Conservation (phyloP, 176 grass and related monocot species). For the Zoysia pacifica region DNA sequence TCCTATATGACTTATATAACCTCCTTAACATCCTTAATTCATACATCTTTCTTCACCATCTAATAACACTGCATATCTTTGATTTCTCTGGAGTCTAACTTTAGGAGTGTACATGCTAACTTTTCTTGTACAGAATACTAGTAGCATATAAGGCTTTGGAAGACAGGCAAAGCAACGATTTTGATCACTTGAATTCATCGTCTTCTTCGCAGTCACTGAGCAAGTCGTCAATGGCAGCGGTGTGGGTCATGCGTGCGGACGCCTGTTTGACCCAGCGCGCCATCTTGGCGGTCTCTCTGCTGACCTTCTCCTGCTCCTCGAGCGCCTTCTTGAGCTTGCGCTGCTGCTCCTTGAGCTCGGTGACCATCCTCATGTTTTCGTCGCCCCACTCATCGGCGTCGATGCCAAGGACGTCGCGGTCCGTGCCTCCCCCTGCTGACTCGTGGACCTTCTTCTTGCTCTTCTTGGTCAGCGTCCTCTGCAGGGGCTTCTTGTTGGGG, state of each 20-base stretch:
- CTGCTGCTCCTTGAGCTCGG: slow-evolving; percentile 72
- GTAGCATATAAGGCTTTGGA: background rate
- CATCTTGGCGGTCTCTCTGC: slow-evolving; percentile 78
- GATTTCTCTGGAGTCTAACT: background rate
- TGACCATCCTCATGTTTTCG: slow-evolving; percentile 46
- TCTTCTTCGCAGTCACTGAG: slow-evolving; percentile 66
- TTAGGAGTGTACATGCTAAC: background rate
- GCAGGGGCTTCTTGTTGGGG: slow-evolving; percentile 44
- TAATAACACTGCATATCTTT: background rate
- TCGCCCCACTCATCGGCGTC: slow-evolving; percentile 57
- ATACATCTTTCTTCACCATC: slow-evolving; percentile 5
- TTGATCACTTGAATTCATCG: slow-evolving; percentile 64
- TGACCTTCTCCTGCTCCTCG: slow-evolving; percentile 74
- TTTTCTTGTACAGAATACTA: background rate
- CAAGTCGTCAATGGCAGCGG: slow-evolving; percentile 56
- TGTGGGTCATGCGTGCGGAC: slow-evolving; percentile 71
- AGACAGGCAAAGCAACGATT: background rate
- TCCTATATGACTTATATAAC: background rate
- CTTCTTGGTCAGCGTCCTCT: background rate
- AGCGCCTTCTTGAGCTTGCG: slow-evolving; percentile 77
- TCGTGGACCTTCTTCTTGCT: slow-evolving; percentile 31
- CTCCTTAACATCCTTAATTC: background rate
- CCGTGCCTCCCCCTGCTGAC: slow-evolving; percentile 7
- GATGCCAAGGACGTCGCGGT: slow-evolving; percentile 35
- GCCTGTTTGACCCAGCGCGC: slow-evolving; percentile 66